Percentiles rank a stretch among this genome's conserved stretches.
phyloP scores from a whole-genome alignment of 176 grass and related monocot genomes.

The Oryza longistaminata region DNA sequence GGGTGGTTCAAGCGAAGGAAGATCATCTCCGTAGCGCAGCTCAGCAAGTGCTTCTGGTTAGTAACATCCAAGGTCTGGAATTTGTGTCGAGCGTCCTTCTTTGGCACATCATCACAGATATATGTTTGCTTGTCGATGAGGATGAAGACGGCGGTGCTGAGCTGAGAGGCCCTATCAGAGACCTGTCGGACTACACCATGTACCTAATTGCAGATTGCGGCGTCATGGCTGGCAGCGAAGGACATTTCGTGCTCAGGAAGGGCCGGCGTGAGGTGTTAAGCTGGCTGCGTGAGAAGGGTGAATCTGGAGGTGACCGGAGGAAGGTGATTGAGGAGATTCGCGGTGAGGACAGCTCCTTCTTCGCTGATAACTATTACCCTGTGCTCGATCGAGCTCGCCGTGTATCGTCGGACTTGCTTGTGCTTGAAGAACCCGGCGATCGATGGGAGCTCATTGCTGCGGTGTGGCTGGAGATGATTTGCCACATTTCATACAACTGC shows the following conservation, averaged over 20 bases:
- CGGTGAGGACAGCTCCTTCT: background rate
- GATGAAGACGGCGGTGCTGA: background rate
- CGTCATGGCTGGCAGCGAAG: background rate
- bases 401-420: background rate
- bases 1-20: background rate
- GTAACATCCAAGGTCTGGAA: slow-evolving; percentile 15
- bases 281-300: background rate
- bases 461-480: background rate
- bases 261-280: background rate
- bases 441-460: background rate
- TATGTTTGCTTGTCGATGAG: background rate
- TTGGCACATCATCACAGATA: slow-evolving; percentile 5
- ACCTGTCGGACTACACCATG: background rate
- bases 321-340: background rate
- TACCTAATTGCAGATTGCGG: background rate
- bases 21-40: background rate
- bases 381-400: slow-evolving; percentile 1
- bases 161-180: background rate
- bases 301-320: background rate
- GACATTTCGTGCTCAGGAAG: background rate
- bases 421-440: background rate
- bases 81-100: slow-evolving; percentile 1
- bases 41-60: slow-evolving; percentile 1
- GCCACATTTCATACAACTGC: background rate
- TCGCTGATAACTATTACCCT: background rate